A percentile compares a stretch with the other conserved stretches of the same genome.
Conservation (phyloP, 257 asterid species). For the Mitragyna speciosa region DNA sequence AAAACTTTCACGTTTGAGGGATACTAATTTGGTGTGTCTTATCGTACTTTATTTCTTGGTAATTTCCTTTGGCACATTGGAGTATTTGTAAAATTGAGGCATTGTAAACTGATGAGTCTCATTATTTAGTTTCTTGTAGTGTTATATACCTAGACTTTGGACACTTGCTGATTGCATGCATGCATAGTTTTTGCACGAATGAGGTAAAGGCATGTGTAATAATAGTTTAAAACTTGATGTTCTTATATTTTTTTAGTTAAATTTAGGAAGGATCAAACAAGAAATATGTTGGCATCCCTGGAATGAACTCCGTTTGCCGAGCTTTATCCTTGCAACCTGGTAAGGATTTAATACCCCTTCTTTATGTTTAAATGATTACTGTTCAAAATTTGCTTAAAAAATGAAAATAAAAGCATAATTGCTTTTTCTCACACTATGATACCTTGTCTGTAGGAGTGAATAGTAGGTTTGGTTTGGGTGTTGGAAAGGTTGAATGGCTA, state of each 20-base stretch:
- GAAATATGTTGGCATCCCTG: constrained; percentile 85
- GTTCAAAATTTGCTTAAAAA: not conserved
- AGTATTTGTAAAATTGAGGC: not conserved
- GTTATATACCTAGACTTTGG: not conserved
- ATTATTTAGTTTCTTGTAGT: not conserved
- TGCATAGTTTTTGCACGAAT: no score
- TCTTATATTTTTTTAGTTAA: constrained; percentile 12
- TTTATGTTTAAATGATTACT: constrained; percentile 11
- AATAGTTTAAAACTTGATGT: not conserved
- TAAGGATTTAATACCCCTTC: constrained; percentile 24
- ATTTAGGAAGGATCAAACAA: constrained; percentile 59
- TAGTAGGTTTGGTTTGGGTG: constrained; percentile 64
- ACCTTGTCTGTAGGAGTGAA: constrained; percentile 54
- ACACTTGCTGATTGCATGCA: not conserved
- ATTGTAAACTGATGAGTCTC: not conserved
- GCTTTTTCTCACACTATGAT: not conserved
- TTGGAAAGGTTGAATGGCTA: constrained; percentile 74
- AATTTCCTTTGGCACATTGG: not conserved
- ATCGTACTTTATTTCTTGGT: not conserved
- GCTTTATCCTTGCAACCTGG: constrained; percentile 78
- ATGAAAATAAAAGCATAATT: not conserved
- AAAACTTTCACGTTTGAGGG: not conserved
- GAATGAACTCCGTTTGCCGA: constrained; percentile 86
- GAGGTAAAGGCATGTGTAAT: not conserved
- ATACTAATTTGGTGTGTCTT: not conserved